Base-by-base conservation (phyloP, 768 basidiomycete genomes). In the Amanita pseudoporphyria region DNA sequence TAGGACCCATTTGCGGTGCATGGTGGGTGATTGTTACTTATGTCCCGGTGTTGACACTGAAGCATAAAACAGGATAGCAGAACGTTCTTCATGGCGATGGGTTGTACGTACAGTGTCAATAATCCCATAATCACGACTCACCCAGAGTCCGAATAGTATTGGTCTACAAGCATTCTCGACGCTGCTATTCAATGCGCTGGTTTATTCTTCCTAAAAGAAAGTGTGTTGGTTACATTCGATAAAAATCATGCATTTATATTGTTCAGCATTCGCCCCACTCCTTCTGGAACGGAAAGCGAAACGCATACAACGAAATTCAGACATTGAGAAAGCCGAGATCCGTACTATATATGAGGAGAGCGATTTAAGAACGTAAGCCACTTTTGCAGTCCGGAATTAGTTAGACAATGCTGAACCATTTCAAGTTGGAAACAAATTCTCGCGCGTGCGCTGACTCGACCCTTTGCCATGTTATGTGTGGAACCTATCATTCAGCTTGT, bases 401-500 rank as follows among this genome's bases (percentile, higher is more conserved):
- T n/a, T n/a, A n/a, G 10, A 2, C 12, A 38, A 18, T 14, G 24
- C 4, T 12, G 19, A 16, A 36, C n/a, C 33, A 50, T 47, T n/a
- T n/a, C 9, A 46, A 84, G 80, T 21, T 81, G 76, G 78, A 57
- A 67, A 56, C 42, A 58, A 0, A 70, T 87, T 30, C 64, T 90
- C 51, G 40, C 53, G 1, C 74, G 66, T 51, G 72, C 84, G 0
- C 63, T 90, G 21, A 63, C 70, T 9, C 74, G 87, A n/a, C 89
- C 90, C 0, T 84, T 91, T 64, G 57, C 63, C 3, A 60, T 90
- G 9, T 82, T 87, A 49, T 57, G 48, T 0, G 57, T 57, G 4
- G 86, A 89, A 58, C 76, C 80, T 1, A 84, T 88, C 55, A 67
- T 85, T 18, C 84, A 85, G 56, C 60, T 85, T 2, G 64, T 88